These are phyloP conservation scores for Tuber indicum DNA, from an alignment of 495 filamentous ascomycete genomes.

Conservation along the genomic window DNA sequence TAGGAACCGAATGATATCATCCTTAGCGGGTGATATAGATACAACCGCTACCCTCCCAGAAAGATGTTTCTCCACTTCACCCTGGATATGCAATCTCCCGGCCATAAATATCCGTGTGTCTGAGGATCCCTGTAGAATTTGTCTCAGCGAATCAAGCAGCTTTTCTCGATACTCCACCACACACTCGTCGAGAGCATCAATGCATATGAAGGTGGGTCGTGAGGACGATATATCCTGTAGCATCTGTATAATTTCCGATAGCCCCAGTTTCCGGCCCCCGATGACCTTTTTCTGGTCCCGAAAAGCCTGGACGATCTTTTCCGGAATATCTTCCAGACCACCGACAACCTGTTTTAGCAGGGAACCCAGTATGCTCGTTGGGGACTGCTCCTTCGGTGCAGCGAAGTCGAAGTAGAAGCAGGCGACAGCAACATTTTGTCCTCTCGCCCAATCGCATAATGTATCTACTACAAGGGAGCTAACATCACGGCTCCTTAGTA, in stretches of 20 bases:
- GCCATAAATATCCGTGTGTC: background rate
- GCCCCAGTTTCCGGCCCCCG: background rate
- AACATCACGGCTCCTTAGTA: background rate
- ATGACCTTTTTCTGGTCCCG: background rate
- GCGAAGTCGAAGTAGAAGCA: background rate
- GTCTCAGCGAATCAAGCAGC: background rate
- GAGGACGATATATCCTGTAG: background rate
- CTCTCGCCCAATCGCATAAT: background rate
- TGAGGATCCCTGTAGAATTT: background rate
- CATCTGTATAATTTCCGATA: background rate
- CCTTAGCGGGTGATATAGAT: background rate
- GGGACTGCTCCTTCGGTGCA: background rate
- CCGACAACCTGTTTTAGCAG: background rate
- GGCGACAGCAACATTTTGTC: background rate
- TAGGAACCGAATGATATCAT: background rate
- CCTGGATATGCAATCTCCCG: background rate
- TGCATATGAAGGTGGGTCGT: background rate
- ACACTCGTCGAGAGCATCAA: background rate
- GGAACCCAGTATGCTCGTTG: background rate
- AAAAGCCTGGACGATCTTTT: background rate
- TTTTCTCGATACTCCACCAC: background rate
- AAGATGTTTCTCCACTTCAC: background rate
- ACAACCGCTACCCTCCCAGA: background rate
- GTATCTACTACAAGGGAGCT: background rate
- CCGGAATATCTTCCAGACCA: background rate